phyloP scores from a whole-genome alignment of 2,329 filamentous ascomycete species.

The Aspergillus brunneoviolaceus region DNA sequence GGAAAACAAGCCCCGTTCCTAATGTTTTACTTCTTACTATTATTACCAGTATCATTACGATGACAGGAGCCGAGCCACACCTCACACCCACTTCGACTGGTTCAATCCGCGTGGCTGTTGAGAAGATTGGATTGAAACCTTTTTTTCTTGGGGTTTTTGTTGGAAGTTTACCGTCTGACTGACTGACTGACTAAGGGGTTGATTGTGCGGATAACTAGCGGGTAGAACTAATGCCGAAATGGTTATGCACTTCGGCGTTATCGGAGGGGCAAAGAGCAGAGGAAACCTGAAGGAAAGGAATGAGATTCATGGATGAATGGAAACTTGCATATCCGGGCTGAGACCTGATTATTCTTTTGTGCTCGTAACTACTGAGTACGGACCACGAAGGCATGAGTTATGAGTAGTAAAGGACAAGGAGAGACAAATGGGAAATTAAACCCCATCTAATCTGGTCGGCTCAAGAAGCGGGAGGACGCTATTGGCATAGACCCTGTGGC shows the following conservation, averaged over 20 bases:
- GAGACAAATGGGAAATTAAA: neutral
- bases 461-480: neutral
- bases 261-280: neutral
- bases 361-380: too few species aligned
- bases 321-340: neutral
- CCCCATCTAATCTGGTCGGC: neutral
- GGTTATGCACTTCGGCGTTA: neutral
- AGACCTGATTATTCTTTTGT: neutral
- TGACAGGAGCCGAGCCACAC: neutral
- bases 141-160: too few species aligned
- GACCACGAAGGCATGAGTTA: too few species aligned
- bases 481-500: neutral
- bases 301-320: neutral
- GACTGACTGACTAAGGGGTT: neutral
- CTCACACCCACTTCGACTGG: neutral
- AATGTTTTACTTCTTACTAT: too few species aligned
- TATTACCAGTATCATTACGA: neutral
- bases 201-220: neutral
- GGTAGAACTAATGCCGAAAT: neutral
- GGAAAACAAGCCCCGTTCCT: too few species aligned
- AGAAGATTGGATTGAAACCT: too few species aligned
- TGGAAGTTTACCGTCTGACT: too few species aligned
- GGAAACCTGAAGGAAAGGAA: neutral
- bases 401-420: neutral
- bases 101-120: neutral